Conservation (phyloP, 2,329 filamentous ascomycete species). For the Diplodia intermedia region DNA sequence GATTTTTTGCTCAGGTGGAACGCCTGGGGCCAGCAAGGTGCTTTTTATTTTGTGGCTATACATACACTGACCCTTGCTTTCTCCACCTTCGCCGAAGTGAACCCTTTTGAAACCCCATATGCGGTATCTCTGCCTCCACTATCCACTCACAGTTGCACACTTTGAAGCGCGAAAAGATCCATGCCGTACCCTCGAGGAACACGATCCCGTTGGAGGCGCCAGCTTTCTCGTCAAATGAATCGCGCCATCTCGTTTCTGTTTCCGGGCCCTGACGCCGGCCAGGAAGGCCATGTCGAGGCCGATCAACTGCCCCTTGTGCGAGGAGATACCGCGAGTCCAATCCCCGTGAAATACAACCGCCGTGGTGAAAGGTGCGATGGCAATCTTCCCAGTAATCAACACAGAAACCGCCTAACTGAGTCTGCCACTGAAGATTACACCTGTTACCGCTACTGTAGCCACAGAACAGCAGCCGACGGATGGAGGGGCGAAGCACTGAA, state of each 20-base stretch:
- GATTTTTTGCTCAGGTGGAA: neutral
- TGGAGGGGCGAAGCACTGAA: neutral
- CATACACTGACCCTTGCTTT: neutral
- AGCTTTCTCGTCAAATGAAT: neutral
- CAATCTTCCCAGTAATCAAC: neutral
- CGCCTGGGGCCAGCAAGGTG: neutral
- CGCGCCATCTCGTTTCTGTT: neutral
- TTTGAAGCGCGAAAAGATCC: neutral
- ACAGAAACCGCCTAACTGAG: neutral
- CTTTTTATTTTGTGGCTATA: neutral
- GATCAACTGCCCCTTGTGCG: neutral
- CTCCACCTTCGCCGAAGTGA: neutral
- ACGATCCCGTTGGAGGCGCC: constrained; percentile 2
- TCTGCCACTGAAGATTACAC: neutral
- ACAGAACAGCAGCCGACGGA: neutral
- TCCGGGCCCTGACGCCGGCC: neutral
- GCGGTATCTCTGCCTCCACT: neutral
- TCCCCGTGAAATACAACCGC: neutral
- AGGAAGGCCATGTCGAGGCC: no score
- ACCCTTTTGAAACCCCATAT: neutral
- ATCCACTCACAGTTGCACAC: neutral
- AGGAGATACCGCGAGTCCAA: neutral
- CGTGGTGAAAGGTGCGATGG: neutral
- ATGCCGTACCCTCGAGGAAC: neutral
- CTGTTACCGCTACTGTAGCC: neutral